Conservation (phyloP, 164 flowering plant species). For the Magnolia sinica region DNA sequence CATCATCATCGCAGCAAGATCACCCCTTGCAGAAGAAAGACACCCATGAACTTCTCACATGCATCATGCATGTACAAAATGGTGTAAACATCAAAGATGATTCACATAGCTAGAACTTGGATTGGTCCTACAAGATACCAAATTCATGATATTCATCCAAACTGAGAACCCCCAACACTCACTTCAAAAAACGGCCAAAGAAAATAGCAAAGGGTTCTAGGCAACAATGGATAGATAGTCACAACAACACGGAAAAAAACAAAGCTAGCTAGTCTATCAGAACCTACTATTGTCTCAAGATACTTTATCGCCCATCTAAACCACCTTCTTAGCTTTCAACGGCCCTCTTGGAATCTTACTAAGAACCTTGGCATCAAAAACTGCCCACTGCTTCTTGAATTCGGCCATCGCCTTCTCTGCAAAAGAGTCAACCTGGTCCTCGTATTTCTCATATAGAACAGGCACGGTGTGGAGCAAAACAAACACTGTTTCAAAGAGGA, state of each 20-base stretch:
- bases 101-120: neutral
- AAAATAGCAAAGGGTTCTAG: neutral
- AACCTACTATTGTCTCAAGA: neutral
- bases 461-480: conserved; percentile 79
- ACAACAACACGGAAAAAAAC: neutral
- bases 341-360: conserved; percentile 77
- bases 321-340: conserved; percentile 57
- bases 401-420: conserved; percentile 69
- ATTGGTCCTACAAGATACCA: neutral
- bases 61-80: neutral
- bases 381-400: conserved; percentile 77
- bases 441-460: conserved; percentile 81
- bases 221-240: neutral
- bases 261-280: neutral
- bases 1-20: too few relatives aligned
- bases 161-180: neutral
- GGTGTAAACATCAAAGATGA: neutral
- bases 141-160: neutral
- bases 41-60: too few relatives aligned
- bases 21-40: too few relatives aligned
- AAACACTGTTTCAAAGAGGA: conserved; percentile 36
- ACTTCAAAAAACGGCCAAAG: neutral
- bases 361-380: conserved; percentile 79
- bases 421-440: conserved; percentile 68
- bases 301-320: conserved; percentile 17